Evolutionary conservation across 192 early-diverging fungal genomes (phyloP).

Genomic region (Dissophora ornata): DNA sequence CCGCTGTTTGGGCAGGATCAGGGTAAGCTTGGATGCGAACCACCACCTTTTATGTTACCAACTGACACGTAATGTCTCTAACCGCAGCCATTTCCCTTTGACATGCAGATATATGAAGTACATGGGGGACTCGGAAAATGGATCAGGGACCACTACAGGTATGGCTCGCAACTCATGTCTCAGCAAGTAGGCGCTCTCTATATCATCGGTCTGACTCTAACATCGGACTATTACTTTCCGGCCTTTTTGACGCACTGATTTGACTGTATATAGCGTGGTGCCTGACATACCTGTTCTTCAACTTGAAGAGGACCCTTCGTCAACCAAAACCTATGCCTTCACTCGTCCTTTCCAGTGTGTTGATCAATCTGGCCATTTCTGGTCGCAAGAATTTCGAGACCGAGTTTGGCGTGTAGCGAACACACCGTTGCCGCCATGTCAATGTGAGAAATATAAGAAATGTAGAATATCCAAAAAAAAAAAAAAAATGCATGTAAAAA

Average conservation of each 20-base stretch:
- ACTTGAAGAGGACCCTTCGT: conserved; percentile 32
- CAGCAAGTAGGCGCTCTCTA: too few relatives aligned
- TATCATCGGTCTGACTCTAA: too few relatives aligned
- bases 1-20: conserved; percentile 31
- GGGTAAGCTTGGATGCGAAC: conserved; percentile 40
- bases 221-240: too few relatives aligned
- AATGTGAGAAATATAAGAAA: too few relatives aligned
- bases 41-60: too few relatives aligned
- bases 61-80: too few relatives aligned
- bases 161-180: background rate
- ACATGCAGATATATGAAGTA: conserved; percentile 52
- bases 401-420: conserved; percentile 36
- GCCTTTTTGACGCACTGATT: too few relatives aligned
- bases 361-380: conserved; percentile 39
- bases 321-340: conserved; percentile 47
- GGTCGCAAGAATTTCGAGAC: conserved; percentile 46
- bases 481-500: too few relatives aligned
- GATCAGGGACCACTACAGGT: conserved; percentile 52
- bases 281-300: conserved; percentile 41
- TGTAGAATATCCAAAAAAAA: too few relatives aligned
- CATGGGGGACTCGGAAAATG: conserved; percentile 39
- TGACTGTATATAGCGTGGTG: conserved; percentile 26
- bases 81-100: too few relatives aligned
- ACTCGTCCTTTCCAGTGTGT: conserved; percentile 29
- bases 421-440: too few relatives aligned